These are phyloP conservation scores for Backusella sp. DNA, from an alignment of 192 early-diverging fungal species.

Conservation along the genomic window DNA sequence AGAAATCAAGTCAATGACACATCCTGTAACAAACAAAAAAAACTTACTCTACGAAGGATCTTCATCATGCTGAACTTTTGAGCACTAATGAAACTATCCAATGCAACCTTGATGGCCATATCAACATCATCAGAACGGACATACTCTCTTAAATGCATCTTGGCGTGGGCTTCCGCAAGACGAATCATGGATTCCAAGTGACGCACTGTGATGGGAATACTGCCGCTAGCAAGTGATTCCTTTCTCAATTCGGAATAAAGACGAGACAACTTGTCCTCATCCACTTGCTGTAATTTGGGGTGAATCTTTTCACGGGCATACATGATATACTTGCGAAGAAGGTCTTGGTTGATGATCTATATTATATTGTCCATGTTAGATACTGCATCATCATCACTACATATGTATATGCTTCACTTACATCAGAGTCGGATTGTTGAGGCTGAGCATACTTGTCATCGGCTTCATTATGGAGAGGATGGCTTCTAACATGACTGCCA, in stretches of 20 bases:
- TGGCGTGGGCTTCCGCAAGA: slow-evolving; percentile 85
- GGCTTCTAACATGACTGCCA: slow-evolving; percentile 87
- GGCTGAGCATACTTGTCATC: slow-evolving; percentile 37
- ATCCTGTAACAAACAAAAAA: background rate
- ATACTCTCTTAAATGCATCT: slow-evolving; percentile 93
- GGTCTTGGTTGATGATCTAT: slow-evolving; percentile 79
- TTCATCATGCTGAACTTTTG: slow-evolving; percentile 94
- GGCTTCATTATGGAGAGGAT: slow-evolving; percentile 61
- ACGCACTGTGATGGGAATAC: slow-evolving; percentile 87
- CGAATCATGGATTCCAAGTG: slow-evolving; percentile 87
- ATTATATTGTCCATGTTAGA: background rate
- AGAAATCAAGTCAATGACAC: slow-evolving; percentile 52
- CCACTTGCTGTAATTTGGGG: slow-evolving; percentile 81
- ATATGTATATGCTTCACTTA: slow-evolving; percentile 32
- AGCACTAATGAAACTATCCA: slow-evolving; percentile 88
- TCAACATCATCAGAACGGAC: slow-evolving; percentile 92
- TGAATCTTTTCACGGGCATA: slow-evolving; percentile 75
- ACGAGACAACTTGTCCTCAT: slow-evolving; percentile 84
- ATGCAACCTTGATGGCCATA: slow-evolving; percentile 84
- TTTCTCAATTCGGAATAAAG: slow-evolving; percentile 91
- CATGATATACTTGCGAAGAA: slow-evolving; percentile 87
- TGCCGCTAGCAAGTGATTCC: slow-evolving; percentile 72
- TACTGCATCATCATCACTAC: background rate
- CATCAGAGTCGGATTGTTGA: slow-evolving; percentile 53
- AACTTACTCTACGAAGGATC: slow-evolving; percentile 64